Evolutionary conservation across 345 rosid genomes (phyloP).

Genomic region (Eucalyptus sp.): DNA sequence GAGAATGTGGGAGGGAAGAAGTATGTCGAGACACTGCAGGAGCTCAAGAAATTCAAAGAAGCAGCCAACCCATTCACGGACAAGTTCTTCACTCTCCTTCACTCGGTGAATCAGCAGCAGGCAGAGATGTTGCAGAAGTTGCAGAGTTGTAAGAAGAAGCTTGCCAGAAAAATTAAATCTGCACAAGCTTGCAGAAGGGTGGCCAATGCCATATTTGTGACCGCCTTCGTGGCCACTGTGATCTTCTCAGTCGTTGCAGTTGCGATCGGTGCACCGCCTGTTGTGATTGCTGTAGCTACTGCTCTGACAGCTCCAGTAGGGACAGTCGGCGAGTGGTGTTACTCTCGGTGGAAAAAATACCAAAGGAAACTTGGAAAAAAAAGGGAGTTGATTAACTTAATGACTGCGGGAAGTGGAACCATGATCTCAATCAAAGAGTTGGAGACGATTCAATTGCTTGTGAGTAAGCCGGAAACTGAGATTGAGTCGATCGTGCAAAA

Average conservation of each 20-base stretch:
- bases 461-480: no score
- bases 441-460: no score
- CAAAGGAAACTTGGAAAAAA: slow-evolving; percentile 5
- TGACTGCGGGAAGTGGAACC: slow-evolving; percentile 18
- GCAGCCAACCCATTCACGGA: slow-evolving; percentile 55
- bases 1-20: slow-evolving; percentile 14
- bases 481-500: no score
- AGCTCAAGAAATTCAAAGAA: slow-evolving; percentile 46
- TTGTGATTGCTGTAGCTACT: not conserved
- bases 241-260: slow-evolving; percentile 61
- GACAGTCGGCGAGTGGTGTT: slow-evolving; percentile 56
- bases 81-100: slow-evolving; percentile 43
- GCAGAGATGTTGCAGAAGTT: slow-evolving; percentile 30
- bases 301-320: slow-evolving; percentile 60
- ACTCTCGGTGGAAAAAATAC: no score
- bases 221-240: slow-evolving; percentile 59
- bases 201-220: slow-evolving; percentile 57
- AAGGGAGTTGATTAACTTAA: slow-evolving; percentile 24
- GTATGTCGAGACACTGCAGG: slow-evolving; percentile 46
- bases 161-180: slow-evolving; percentile 46
- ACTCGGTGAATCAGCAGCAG: slow-evolving; percentile 36
- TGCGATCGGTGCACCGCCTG: no score
- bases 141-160: slow-evolving; percentile 21
- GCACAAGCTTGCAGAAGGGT: slow-evolving; percentile 67
- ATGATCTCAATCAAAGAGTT: not conserved